Base-by-base conservation (phyloP, 305 asterid species). In the Coffea humblotiana region DNA sequence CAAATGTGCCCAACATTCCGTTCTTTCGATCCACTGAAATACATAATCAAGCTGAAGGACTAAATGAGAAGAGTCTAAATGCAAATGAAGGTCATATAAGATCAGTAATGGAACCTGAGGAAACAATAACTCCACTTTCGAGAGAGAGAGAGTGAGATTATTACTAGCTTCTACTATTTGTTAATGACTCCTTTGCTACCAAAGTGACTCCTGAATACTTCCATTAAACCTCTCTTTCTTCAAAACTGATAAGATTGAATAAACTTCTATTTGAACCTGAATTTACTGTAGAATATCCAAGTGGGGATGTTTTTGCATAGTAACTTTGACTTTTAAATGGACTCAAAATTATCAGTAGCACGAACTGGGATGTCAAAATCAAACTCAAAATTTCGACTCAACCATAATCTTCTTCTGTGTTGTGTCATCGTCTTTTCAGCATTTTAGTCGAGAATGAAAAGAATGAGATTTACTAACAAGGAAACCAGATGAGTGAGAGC, bases 1-100 rank as follows among this genome's bases (percentile, higher is more conserved):
- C 97, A 84, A 91, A 93, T 14, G 97, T 91, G 71, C 97, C 97
- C 61, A 93, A 80, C 95, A 93, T 93, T 74, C 95, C 97, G 77
- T 88, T 85, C 86, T 90, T 89, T 83, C 83, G 88, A 81, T 92
- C 97, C 77, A 91, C 95, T 91, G 86, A 81, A 77, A 81, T 56
- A 65, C 80, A 81, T 35, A 75, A 88, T 27, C 64, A 81, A 63
- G 78, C 37, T 18, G 49, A 71, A 72, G 29, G 25, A 49, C 45
- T 72, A 56, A 63, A 52, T 37, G 67, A 51, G 19, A 21, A 68
- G 25, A 48, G n/a, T 72, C 52, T 14, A 75, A 27, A 0, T 2
- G 68, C 60, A 70, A 70, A 1, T 76, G 9, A 32, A 45, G 51
- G 48, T 21, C 43, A 40, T 4, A 54, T 64, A 49, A 40, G 72